These are phyloP conservation scores for Rhodotorula sp. DNA, from an alignment of 1,284 basidiomycete species.

Conservation along the genomic window DNA sequence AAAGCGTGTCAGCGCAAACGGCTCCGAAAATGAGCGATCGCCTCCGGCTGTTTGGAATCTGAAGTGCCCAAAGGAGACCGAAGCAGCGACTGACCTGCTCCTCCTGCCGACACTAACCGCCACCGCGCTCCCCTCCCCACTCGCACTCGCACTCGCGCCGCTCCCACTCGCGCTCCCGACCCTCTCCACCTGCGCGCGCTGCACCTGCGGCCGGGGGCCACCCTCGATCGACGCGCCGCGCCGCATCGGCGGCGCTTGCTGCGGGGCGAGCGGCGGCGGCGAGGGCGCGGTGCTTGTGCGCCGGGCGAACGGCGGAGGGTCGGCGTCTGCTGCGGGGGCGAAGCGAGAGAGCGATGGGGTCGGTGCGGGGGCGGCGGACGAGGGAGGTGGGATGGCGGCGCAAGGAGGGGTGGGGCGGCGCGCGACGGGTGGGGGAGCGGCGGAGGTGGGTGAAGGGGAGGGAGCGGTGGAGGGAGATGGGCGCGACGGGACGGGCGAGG, in stretches of 20 bases:
- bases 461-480: background rate
- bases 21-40: no score
- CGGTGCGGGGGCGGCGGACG: background rate
- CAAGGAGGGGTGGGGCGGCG: no score
- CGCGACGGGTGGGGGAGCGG: no score
- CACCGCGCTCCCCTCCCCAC: background rate
- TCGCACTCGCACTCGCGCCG: background rate
- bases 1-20: no score
- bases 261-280: constrained; percentile 17
- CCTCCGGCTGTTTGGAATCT: fast-evolving
- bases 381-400: background rate
- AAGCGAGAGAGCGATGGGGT: background rate
- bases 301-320: constrained; percentile 38
- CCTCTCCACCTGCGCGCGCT: background rate
- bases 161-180: background rate
- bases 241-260: background rate
- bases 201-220: no score
- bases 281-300: constrained; percentile 6
- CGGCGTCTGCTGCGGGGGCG: constrained; percentile 1
- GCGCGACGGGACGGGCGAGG: background rate
- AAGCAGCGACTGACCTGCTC: constrained; percentile 1
- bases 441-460: background rate
- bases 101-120: background rate
- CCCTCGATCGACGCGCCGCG: no score
- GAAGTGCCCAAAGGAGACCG: no score